A percentile compares a stretch with the other conserved stretches of the same genome.
Evolutionary conservation across 208 protist genomes (phyloP).

Genomic region (Acanthamoeba rhysodes): DNA sequence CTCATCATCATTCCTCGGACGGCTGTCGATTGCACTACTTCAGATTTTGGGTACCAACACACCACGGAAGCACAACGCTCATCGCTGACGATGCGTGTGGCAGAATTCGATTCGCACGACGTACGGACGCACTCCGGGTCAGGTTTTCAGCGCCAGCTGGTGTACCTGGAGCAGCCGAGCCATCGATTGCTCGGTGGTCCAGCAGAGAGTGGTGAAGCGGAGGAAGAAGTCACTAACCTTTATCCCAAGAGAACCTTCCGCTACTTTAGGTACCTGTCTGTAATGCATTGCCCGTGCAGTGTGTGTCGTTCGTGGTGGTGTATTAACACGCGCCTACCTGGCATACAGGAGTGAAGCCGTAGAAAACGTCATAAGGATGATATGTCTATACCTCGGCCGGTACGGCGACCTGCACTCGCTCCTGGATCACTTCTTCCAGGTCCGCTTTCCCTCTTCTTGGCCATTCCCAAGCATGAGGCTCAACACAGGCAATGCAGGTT

Average conservation of each 20-base stretch:
- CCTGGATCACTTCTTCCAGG: constrained; percentile 64
- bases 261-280: constrained; percentile 39
- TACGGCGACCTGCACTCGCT: constrained; percentile 53
- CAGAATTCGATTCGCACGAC: constrained; percentile 53
- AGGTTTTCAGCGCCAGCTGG: constrained; percentile 39
- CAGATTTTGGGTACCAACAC: constrained; percentile 51
- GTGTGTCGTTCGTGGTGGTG: neutral
- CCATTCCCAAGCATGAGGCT: neutral
- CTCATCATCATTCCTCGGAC: neutral
- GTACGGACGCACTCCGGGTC: constrained; percentile 27
- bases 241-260: constrained; percentile 17
- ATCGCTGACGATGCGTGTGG: neutral
- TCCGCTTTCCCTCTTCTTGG: neutral
- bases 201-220: neutral
- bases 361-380: neutral
- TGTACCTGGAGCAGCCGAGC: neutral
- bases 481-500: neutral
- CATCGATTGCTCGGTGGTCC: neutral
- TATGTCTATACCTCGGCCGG: constrained; percentile 25
- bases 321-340: neutral
- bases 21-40: constrained; percentile 42
- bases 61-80: neutral
- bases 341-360: constrained; percentile 31
- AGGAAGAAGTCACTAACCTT: neutral
- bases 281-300: neutral